phyloP scores from a whole-genome alignment of 225 moss, liverwort and hornwort genomes.

The Physcomitrellopsis africana region DNA sequence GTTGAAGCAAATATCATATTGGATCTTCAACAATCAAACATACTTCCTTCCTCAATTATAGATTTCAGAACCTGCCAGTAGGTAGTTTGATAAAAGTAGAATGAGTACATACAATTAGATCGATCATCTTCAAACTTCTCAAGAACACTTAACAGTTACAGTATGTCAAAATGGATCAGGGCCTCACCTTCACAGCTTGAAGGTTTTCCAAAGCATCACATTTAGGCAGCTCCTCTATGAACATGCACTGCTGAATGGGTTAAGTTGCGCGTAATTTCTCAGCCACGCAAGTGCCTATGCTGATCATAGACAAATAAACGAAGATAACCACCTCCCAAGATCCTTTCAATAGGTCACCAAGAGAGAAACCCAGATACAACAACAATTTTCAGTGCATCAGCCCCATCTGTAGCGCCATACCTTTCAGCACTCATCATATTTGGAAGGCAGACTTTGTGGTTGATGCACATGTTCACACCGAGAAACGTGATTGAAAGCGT shows the following conservation, averaged over 20 bases:
- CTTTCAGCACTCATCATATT: slow-evolving; percentile 5
- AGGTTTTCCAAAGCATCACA: not conserved
- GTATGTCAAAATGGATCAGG: not conserved
- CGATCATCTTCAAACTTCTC: not conserved
- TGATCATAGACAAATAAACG: slow-evolving; percentile 22
- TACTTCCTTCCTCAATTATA: not conserved
- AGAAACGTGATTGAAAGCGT: not conserved
- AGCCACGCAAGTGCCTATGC: slow-evolving; percentile 20
- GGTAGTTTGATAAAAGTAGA: not conserved
- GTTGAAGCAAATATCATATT: too few species aligned
- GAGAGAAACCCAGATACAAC: not conserved
- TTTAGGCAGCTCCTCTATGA: slow-evolving; percentile 10
- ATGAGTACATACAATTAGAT: not conserved
- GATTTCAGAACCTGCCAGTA: slow-evolving; percentile 16
- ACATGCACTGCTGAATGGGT: not conserved
- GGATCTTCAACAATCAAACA: slow-evolving; percentile 11
- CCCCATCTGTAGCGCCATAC: slow-evolving; percentile 1
- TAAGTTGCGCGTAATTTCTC: not conserved
- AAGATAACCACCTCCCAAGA: not conserved
- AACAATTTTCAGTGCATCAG: not conserved
- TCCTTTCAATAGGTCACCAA: not conserved
- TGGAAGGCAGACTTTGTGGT: slow-evolving; percentile 7
- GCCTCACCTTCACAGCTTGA: slow-evolving; percentile 26
- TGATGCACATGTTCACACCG: not conserved
- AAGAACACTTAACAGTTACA: not conserved